phyloP scores from a whole-genome alignment of 768 basidiomycete species.

The Fistulinella prunicolor region DNA sequence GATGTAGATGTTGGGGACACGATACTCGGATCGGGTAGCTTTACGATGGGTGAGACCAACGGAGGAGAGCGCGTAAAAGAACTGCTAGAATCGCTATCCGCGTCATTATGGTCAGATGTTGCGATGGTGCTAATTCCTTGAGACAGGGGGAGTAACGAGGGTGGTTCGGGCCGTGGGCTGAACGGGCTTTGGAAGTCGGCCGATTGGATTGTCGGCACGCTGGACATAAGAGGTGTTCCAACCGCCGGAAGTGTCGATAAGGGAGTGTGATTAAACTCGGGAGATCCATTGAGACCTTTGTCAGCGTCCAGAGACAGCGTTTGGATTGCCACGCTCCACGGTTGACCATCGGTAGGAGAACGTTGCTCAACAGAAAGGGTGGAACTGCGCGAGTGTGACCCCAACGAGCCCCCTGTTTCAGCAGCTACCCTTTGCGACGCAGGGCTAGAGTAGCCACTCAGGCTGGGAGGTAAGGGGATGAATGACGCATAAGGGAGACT shows the following conservation, averaged over 20 bases:
- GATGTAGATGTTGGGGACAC: slow-evolving; percentile 25
- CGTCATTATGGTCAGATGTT: slow-evolving; percentile 12
- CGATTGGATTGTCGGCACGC: slow-evolving; percentile 10
- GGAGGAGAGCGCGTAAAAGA: slow-evolving; percentile 28
- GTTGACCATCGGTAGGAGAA: slow-evolving; percentile 20
- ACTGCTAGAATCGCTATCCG: slow-evolving; percentile 19
- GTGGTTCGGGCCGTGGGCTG: slow-evolving; percentile 28
- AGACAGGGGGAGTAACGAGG: slow-evolving; percentile 18
- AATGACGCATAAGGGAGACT: slow-evolving; percentile 26
- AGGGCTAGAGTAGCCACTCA: slow-evolving; percentile 31
- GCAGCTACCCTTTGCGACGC: slow-evolving; percentile 23
- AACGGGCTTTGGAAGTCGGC: slow-evolving; percentile 24
- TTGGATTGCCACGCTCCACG: slow-evolving; percentile 8
- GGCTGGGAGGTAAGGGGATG: slow-evolving; percentile 30
- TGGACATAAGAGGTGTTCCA: slow-evolving; percentile 27
- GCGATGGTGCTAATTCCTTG: slow-evolving; percentile 8
- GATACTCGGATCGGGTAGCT: slow-evolving; percentile 24
- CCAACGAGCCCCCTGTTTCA: slow-evolving; percentile 14
- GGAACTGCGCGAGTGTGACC: slow-evolving; percentile 29
- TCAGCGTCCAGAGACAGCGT: slow-evolving; percentile 7
- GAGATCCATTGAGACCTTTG: slow-evolving; percentile 10
- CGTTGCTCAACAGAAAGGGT: slow-evolving; percentile 30
- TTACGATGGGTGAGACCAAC: slow-evolving; percentile 28
- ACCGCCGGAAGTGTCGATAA: slow-evolving; percentile 29
- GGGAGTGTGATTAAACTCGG: slow-evolving; percentile 29